These are phyloP conservation scores for Colletotrichum trifolii DNA, from an alignment of 2,329 filamentous ascomycete species.

Conservation along the genomic window DNA sequence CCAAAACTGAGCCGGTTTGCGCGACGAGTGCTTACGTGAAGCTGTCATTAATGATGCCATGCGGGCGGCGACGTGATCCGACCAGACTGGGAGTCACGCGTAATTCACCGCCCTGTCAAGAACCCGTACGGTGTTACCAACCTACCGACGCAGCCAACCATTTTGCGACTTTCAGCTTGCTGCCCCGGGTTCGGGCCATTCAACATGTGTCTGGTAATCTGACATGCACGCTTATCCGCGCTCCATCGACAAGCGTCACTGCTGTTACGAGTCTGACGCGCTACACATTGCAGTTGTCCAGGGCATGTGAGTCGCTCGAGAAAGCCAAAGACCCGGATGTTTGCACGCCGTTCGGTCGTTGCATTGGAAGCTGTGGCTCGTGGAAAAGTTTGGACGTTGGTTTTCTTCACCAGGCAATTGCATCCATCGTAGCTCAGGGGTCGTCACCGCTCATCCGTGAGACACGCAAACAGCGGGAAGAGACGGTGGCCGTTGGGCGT, in stretches of 20 bases:
- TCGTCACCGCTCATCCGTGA: constrained; percentile 24
- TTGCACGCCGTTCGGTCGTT: not conserved
- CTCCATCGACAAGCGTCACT: constrained; percentile 30
- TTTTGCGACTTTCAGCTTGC: not conserved
- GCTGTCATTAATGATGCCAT: constrained; percentile 31
- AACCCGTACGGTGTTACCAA: constrained; percentile 26
- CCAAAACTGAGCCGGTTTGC: constrained; percentile 7
- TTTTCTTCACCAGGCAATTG: constrained; percentile 9
- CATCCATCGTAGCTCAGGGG: not conserved
- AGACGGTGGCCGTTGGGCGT: constrained; percentile 1
- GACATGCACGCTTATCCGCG: constrained; percentile 29
- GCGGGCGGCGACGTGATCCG: constrained; percentile 32
- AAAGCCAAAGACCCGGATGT: not conserved
- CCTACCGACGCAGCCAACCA: constrained; percentile 33
- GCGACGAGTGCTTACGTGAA: constrained; percentile 30
- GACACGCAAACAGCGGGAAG: not conserved
- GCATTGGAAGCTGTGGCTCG: not conserved
- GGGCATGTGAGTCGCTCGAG: constrained; percentile 9
- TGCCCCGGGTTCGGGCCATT: constrained; percentile 23
- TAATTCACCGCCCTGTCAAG: constrained; percentile 30
- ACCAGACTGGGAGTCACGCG: constrained; percentile 22
- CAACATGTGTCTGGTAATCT: constrained; percentile 16
- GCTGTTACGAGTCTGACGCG: constrained; percentile 32
- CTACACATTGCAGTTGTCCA: constrained; percentile 3
- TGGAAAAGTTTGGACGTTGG: constrained; percentile 7